Evolutionary conservation across 176 grass and related monocot genomes (phyloP).

Genomic region (Carex parvula): DNA sequence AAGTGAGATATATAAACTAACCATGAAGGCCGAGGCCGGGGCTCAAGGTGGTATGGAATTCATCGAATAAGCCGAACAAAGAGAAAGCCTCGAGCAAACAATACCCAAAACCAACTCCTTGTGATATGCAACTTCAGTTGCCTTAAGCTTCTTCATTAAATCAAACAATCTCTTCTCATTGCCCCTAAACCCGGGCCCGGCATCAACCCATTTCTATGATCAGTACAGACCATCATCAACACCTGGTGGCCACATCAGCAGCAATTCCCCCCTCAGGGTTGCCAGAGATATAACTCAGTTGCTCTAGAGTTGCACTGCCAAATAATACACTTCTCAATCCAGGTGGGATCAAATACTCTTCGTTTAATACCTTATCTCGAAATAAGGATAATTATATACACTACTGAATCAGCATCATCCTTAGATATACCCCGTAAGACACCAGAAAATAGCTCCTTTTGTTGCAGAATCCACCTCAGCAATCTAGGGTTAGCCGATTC

Average conservation of each 20-base stretch:
- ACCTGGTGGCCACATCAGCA: conserved; percentile 77
- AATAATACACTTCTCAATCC: conserved; percentile 86
- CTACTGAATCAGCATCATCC: conserved; percentile 56
- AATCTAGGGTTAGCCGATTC: conserved; percentile 76
- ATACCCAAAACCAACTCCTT: conserved; percentile 64
- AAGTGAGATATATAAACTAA: conserved; percentile 46
- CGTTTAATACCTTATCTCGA: conserved; percentile 59
- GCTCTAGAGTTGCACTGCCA: conserved; percentile 80
- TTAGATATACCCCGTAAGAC: conserved; percentile 61
- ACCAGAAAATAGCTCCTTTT: conserved; percentile 78
- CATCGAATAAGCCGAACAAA: conserved; percentile 78
- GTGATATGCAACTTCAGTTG: conserved; percentile 57
- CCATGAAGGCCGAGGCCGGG: conserved; percentile 52
- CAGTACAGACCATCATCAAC: conserved; percentile 73
- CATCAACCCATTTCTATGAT: conserved; percentile 91
- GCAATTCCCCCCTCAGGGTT: conserved; percentile 47
- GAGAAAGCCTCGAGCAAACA: conserved; percentile 51
- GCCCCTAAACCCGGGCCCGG: conserved; percentile 61
- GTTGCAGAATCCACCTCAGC: conserved; percentile 81
- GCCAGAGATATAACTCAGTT: conserved; percentile 70
- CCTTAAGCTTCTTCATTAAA: conserved; percentile 86
- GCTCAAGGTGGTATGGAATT: conserved; percentile 82
- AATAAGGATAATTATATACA: conserved; percentile 55
- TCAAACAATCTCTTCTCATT: conserved; percentile 80
- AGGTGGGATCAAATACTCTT: conserved; percentile 70